Base-by-base conservation (phyloP, 768 basidiomycete species). In the Termitomyces sp. region DNA sequence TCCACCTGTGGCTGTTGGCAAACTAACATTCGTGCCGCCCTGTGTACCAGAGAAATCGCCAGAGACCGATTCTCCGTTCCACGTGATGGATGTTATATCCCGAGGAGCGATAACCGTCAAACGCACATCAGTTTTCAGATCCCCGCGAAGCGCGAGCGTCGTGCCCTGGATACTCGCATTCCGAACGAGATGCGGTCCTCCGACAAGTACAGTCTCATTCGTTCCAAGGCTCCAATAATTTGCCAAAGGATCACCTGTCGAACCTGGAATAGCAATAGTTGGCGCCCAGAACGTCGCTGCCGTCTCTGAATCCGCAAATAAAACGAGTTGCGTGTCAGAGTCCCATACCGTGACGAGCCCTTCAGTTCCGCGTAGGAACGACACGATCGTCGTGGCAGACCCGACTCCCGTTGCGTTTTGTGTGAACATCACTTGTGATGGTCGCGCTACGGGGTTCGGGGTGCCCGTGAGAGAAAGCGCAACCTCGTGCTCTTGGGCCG, bases 271-370 rank as follows among this genome's bases (percentile, higher is more conserved):
- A 6, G 85, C 70, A 45, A 93, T 76, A 18, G 82, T 78, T 1
- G 93, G 93, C 5, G 87, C 78, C 85, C 88, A 94, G 75, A 91
- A 91, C 0, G 85, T 87, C 33, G 78, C 81, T 3, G 87, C 86
- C 0, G 87, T 88, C 15, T 66, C 72, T 0, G 84, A 78, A 66
- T 93, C 90, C 7, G 83, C 81, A 65, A 78, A 91, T 13, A 93
- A 72, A 30, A 94, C 70, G 20, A 92, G 77, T 64, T 89, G 87
- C 1, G 78, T 79, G 46, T 80, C 75, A 0, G 87, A 85, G 61
- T 91, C 89, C 76, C 82, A 84, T 30, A 90, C 65, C 0, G 87
- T 83, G 44, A 87, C 73, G 4, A 89, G 72, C 4, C 85, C 86
- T 36, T 75, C 65, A 55, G 82, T 72, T 6, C 88, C 89, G 0